Evolutionary conservation across 805 yeast genomes (phyloP).

Genomic region (Candida insectalens): DNA sequence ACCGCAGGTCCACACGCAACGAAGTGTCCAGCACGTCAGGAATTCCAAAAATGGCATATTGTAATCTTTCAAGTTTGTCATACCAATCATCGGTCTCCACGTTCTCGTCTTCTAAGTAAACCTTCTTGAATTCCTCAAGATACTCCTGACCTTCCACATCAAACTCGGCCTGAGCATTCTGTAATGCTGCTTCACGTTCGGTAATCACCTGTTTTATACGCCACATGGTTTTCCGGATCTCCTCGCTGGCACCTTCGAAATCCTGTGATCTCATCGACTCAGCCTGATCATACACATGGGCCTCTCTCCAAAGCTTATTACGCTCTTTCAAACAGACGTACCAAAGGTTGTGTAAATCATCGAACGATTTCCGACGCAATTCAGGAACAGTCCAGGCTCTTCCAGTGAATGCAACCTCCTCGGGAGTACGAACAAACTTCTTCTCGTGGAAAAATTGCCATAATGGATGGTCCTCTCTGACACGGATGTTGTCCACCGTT

Average conservation of each 20-base stretch:
- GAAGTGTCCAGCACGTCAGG: conserved; percentile 55
- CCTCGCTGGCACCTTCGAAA: conserved; percentile 22
- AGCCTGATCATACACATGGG: conserved; percentile 41
- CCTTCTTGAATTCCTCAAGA: conserved; percentile 44
- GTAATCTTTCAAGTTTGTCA: conserved; percentile 69
- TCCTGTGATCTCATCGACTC: conserved; percentile 16
- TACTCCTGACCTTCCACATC: conserved; percentile 35
- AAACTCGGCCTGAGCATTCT: conserved; percentile 42
- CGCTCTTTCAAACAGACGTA: conserved; percentile 77
- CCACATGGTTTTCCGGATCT: conserved; percentile 56
- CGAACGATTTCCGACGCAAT: conserved; percentile 81
- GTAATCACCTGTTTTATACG: conserved; percentile 78
- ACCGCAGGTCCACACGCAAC: conserved; percentile 46
- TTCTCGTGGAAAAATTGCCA: conserved; percentile 82
- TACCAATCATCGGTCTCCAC: conserved; percentile 49
- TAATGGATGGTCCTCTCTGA: conserved; percentile 81
- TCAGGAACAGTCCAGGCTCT: conserved; percentile 86
- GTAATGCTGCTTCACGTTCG: conserved; percentile 71
- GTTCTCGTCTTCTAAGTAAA: conserved; percentile 46
- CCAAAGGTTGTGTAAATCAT: conserved; percentile 90
- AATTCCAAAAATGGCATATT: conserved; percentile 78
- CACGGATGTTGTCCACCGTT: conserved; percentile 58
- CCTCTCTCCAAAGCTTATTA: conserved; percentile 70
- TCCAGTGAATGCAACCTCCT: conserved; percentile 44
- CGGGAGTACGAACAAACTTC: conserved; percentile 48